A percentile compares a stretch with the other conserved stretches of the same genome.
Evolutionary conservation across 2,329 filamentous ascomycete genomes (phyloP).

Genomic region (Aspergillus eucalypticola): DNA sequence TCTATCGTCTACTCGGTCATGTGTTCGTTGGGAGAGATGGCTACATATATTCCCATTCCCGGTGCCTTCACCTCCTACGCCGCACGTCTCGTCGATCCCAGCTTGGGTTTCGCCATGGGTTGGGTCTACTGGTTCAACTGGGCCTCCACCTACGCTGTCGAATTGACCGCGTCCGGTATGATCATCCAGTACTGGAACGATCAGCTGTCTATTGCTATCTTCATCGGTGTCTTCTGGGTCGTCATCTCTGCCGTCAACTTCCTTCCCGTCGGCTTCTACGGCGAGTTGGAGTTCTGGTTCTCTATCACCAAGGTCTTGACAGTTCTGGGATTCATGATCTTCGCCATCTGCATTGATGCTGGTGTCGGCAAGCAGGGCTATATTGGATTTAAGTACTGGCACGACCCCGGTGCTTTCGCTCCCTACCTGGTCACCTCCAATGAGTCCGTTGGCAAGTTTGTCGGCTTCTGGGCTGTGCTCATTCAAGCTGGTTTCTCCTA

Average conservation of each 20-base stretch:
- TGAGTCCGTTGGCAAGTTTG: conserved; percentile 60
- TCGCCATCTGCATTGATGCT: conserved; percentile 72
- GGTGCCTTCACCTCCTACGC: conserved; percentile 76
- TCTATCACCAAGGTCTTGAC: conserved; percentile 71
- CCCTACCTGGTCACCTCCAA: conserved; percentile 62
- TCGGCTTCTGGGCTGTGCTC: conserved; percentile 58
- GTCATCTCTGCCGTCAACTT: conserved; percentile 69
- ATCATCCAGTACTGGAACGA: conserved; percentile 74
- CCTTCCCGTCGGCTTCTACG: conserved; percentile 69
- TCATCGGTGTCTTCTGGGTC: conserved; percentile 71
- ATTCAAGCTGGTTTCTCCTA: conserved; percentile 42
- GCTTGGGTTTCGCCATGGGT: conserved; percentile 72
- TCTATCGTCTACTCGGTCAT: conserved; percentile 74
- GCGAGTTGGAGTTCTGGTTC: conserved; percentile 73
- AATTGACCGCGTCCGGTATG: conserved; percentile 68
- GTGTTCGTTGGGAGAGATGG: conserved; percentile 66
- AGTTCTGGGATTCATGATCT: conserved; percentile 76
- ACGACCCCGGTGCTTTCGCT: conserved; percentile 67
- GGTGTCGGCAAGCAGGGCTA: conserved; percentile 68
- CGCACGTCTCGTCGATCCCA: conserved; percentile 72
- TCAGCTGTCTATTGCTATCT: conserved; percentile 64
- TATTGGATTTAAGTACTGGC: conserved; percentile 73
- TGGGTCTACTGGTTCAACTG: conserved; percentile 83
- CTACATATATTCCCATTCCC: conserved; percentile 72
- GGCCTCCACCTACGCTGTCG: conserved; percentile 71